Evolutionary conservation across 768 basidiomycete species (phyloP).

Genomic region (Leccinum imitatum): DNA sequence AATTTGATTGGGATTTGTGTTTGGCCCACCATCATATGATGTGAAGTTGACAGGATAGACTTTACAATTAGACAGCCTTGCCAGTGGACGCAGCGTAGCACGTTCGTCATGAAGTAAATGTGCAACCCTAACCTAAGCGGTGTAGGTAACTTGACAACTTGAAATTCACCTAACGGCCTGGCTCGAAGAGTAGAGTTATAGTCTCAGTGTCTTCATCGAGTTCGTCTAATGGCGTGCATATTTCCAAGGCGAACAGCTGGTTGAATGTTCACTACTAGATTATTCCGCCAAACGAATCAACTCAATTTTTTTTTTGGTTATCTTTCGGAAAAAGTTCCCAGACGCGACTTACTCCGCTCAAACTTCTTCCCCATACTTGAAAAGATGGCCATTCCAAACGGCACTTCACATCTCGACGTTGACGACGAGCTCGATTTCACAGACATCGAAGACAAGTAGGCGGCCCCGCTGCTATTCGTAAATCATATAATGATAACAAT

Average conservation of each 20-base stretch:
- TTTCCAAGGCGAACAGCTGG: not conserved
- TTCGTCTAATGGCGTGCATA: not conserved
- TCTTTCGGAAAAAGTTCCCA: not conserved
- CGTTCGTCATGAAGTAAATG: slow-evolving; percentile 11
- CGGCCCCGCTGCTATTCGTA: not conserved
- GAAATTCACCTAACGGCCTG: not conserved
- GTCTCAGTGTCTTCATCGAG: not conserved
- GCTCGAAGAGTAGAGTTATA: not conserved
- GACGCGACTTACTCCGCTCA: not conserved
- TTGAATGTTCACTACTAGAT: not conserved
- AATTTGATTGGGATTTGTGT: not conserved
- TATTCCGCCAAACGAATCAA: not conserved
- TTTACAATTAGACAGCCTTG: not conserved
- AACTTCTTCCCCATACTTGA: slow-evolving; percentile 11
- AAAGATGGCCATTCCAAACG: slow-evolving; percentile 48
- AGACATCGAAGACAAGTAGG: slow-evolving; percentile 86
- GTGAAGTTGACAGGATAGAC: not conserved
- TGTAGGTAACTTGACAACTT: not conserved
- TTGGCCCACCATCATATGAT: not conserved
- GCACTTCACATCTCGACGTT: slow-evolving; percentile 31
- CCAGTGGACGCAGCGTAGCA: not conserved
- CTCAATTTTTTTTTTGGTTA: not conserved
- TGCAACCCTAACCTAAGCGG: slow-evolving; percentile 7
- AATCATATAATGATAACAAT: slow-evolving; percentile 7
- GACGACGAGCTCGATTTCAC: slow-evolving; percentile 80